These are phyloP conservation scores for Beta corolliflora DNA, from an alignment of 179 eudicot genomes.

Conservation along the genomic window DNA sequence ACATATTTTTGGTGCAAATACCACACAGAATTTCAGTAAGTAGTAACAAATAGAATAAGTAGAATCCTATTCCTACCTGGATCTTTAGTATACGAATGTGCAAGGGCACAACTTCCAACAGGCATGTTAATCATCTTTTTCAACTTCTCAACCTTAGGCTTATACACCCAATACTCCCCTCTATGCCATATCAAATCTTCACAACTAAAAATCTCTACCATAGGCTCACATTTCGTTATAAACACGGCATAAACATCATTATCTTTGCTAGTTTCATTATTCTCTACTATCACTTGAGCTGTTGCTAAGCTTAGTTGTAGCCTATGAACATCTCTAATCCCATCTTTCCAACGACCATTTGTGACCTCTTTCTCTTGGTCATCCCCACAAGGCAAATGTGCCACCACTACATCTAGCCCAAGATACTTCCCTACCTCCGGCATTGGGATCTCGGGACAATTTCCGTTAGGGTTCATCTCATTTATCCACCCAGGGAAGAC, in stretches of 20 bases:
- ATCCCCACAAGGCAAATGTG: conserved; percentile 44
- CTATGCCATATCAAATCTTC: conserved; percentile 64
- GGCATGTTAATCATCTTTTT: conserved; percentile 56
- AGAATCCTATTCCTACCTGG: neutral
- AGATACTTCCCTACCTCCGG: conserved; percentile 37
- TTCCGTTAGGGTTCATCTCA: conserved; percentile 29
- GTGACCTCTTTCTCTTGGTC: neutral
- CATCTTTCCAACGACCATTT: conserved; percentile 11
- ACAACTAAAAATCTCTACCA: conserved; percentile 71
- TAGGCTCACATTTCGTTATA: conserved; percentile 59
- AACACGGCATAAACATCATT: conserved; percentile 49
- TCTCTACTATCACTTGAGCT: conserved; percentile 53
- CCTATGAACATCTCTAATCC: conserved; percentile 54
- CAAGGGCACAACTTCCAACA: conserved; percentile 44
- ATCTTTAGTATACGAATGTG: conserved; percentile 18
- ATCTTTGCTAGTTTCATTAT: conserved; percentile 20
- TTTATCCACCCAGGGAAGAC: conserved; percentile 52
- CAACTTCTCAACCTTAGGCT: conserved; percentile 52
- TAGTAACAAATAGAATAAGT: too few species aligned
- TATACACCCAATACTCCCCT: conserved; percentile 52
- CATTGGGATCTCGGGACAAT: conserved; percentile 62
- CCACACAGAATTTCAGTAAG: too few species aligned
- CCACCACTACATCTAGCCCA: conserved; percentile 53
- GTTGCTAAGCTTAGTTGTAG: conserved; percentile 60
- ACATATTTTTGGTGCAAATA: too few species aligned